These are phyloP conservation scores for Asterophora parasitica DNA, from an alignment of 768 basidiomycete genomes.

Conservation along the genomic window DNA sequence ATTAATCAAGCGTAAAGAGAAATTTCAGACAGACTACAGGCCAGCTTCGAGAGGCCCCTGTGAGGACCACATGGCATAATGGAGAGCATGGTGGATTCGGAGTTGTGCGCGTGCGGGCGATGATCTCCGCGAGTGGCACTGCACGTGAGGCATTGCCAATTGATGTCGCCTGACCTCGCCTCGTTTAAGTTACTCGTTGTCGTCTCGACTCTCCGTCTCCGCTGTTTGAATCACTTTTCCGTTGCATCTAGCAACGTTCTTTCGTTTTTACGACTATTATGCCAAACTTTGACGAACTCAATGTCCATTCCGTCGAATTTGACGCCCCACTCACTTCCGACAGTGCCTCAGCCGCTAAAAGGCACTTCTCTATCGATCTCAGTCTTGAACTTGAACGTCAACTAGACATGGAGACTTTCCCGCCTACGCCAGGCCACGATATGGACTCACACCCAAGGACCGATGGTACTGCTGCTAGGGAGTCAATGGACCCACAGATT, in stretches of 20 bases:
- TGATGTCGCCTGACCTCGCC: background rate
- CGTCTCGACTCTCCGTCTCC: background rate
- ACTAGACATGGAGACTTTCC: slow-evolving; percentile 59
- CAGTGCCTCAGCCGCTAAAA: slow-evolving; percentile 18
- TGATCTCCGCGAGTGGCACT: background rate
- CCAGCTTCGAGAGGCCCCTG: too few relatives aligned
- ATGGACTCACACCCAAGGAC: slow-evolving; percentile 14
- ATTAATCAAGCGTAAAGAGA: too few relatives aligned
- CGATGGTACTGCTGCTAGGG: slow-evolving; percentile 21
- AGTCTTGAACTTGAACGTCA: slow-evolving; percentile 76
- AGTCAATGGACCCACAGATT: slow-evolving; percentile 68
- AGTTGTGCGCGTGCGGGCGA: too few relatives aligned
- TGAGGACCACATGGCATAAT: too few relatives aligned
- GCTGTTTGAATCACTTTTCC: background rate
- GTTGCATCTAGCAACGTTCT: background rate
- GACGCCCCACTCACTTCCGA: slow-evolving; percentile 32
- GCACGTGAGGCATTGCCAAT: background rate
- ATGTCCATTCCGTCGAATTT: slow-evolving; percentile 33
- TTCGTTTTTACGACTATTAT: slow-evolving; percentile 19
- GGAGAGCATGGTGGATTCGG: too few relatives aligned
- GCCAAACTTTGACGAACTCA: slow-evolving; percentile 26
- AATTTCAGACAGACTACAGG: too few relatives aligned
- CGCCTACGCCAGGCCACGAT: slow-evolving; percentile 37
- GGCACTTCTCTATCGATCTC: slow-evolving; percentile 67
- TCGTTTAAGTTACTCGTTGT: slow-evolving; percentile 1